Evolutionary conservation across 2,329 filamentous ascomycete genomes (phyloP).

Genomic region (Phialocephala sp.): DNA sequence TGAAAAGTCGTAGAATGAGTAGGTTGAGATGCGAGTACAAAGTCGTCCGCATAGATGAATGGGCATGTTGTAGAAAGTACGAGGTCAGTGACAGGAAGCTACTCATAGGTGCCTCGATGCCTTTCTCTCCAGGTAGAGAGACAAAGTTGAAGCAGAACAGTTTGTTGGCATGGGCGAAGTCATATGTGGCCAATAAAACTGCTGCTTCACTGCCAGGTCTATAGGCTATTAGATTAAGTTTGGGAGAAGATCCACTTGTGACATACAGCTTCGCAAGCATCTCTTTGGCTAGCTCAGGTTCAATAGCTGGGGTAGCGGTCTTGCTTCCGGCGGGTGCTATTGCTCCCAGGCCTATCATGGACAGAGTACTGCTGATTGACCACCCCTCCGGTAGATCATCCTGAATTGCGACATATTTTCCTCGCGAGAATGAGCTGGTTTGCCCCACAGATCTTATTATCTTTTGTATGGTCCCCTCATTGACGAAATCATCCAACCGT

Average conservation of each 20-base stretch:
- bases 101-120: constrained; percentile 75
- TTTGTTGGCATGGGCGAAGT: constrained; percentile 94
- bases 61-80: constrained; percentile 91
- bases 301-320: constrained; percentile 65
- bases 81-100: constrained; percentile 87
- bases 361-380: constrained; percentile 80
- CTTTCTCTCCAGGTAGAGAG: constrained; percentile 65
- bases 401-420: constrained; percentile 82
- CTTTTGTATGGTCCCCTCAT: constrained; percentile 83
- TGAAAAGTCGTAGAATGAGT: constrained; percentile 81
- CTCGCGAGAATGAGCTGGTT: constrained; percentile 70
- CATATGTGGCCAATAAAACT: constrained; percentile 84
- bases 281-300: constrained; percentile 80
- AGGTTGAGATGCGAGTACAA: constrained; percentile 86
- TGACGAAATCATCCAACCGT: constrained; percentile 92
- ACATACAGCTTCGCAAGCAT: constrained; percentile 81
- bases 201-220: constrained; percentile 83
- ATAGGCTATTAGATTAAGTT: constrained; percentile 33
- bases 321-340: constrained; percentile 74
- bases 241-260: neutral
- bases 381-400: constrained; percentile 91
- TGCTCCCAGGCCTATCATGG: constrained; percentile 81
- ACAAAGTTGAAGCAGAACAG: constrained; percentile 89
- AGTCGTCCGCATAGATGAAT: constrained; percentile 78
- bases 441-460: constrained; percentile 78